Evolutionary conservation across 2,329 filamentous ascomycete species (phyloP).

Genomic region (Coleophoma cylindrospora): DNA sequence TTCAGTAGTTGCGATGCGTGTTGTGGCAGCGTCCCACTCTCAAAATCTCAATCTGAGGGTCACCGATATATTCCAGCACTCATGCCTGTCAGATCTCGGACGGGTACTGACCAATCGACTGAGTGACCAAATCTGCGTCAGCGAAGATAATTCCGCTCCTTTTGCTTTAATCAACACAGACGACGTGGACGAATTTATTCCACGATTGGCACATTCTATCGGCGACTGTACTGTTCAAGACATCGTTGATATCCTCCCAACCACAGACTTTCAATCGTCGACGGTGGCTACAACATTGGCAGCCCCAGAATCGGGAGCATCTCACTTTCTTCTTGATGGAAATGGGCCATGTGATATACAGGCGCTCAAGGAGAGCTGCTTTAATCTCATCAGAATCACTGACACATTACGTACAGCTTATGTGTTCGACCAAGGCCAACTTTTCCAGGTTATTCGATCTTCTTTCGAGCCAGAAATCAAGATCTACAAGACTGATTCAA

Average conservation of each 20-base stretch:
- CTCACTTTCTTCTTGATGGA: constrained; percentile 1
- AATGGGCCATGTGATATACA: not conserved
- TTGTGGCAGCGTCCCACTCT: constrained; percentile 31
- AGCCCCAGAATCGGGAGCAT: not conserved
- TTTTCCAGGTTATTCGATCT: not conserved
- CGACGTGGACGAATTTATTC: not conserved
- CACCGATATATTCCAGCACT: constrained; percentile 33
- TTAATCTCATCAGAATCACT: not conserved
- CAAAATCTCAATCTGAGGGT: constrained; percentile 28
- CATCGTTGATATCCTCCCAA: constrained; percentile 1
- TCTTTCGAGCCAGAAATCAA: constrained; percentile 1
- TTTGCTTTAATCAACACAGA: not conserved
- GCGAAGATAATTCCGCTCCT: not conserved
- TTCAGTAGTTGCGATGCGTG: constrained; percentile 29
- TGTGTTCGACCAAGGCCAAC: not conserved
- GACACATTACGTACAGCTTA: constrained; percentile 1
- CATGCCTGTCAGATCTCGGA: constrained; percentile 3
- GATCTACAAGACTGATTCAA: not conserved
- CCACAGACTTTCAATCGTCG: not conserved
- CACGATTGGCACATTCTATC: not conserved
- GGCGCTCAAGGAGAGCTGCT: constrained; percentile 1
- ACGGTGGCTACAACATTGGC: not conserved
- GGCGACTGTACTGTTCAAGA: not conserved
- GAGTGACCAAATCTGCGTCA: not conserved
- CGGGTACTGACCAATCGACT: not conserved